phyloP scores from a whole-genome alignment of 2,329 filamentous ascomycete genomes.

The Stachybotrys elegans region DNA sequence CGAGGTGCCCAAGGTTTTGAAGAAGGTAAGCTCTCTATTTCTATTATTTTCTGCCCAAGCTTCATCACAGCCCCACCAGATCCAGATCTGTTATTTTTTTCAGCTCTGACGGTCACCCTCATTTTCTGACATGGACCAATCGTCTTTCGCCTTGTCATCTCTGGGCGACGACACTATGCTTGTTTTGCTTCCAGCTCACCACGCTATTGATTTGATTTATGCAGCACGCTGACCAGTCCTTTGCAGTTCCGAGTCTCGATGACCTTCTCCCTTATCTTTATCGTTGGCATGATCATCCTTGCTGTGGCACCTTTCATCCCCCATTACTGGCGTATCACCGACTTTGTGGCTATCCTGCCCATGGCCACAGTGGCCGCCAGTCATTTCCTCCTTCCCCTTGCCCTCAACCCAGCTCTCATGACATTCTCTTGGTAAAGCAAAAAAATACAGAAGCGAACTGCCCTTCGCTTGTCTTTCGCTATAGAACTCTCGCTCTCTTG shows the following conservation, averaged over 20 bases:
- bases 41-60: slow-evolving; percentile 3
- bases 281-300: slow-evolving; percentile 59
- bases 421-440: slow-evolving; percentile 72
- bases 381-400: slow-evolving; percentile 67
- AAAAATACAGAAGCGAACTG: too few species aligned
- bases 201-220: neutral
- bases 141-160: neutral
- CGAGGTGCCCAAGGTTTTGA: slow-evolving; percentile 73
- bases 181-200: neutral
- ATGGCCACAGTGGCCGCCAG: slow-evolving; percentile 66
- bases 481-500: neutral
- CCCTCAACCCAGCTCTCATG: slow-evolving; percentile 74
- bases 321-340: slow-evolving; percentile 59
- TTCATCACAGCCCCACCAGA: slow-evolving; percentile 10
- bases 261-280: slow-evolving; percentile 52
- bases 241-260: slow-evolving; percentile 67
- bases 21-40: slow-evolving; percentile 55
- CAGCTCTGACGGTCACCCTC: neutral
- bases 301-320: slow-evolving; percentile 61
- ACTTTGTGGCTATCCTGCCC: slow-evolving; percentile 72
- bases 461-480: slow-evolving; percentile 1
- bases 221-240: slow-evolving; percentile 12
- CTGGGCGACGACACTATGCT: neutral
- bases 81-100: neutral
- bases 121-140: neutral